Percentiles rank a stretch among this genome's conserved stretches.
Conservation (phyloP, 306 rosid species). For the Fragaria vesca region DNA sequence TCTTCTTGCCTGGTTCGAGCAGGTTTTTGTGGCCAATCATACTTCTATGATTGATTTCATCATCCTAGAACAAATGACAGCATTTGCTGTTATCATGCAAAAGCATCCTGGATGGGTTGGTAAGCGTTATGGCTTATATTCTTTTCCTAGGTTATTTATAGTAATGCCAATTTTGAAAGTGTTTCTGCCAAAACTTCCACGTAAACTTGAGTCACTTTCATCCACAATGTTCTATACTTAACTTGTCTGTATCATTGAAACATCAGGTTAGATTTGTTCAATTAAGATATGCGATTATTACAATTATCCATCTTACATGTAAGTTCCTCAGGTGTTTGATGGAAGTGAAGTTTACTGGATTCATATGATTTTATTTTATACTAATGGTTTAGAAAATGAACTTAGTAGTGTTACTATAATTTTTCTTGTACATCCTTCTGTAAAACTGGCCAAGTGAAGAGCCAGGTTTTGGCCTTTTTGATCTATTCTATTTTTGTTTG, state of each 20-base stretch:
- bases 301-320: not conserved
- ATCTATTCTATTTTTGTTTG: not conserved
- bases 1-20: constrained; percentile 29
- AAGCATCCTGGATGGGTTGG: constrained; percentile 99
- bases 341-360: not conserved
- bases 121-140: constrained; percentile 37
- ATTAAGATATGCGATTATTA: not conserved
- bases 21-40: constrained; percentile 97
- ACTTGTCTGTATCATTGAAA: not conserved
- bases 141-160: not conserved
- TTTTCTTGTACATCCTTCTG: not conserved
- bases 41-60: constrained; percentile 99
- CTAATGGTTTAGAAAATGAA: not conserved
- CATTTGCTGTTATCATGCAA: constrained; percentile 98
- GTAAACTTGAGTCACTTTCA: not conserved
- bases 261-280: not conserved
- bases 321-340: not conserved
- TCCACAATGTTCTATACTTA: not conserved
- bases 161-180: not conserved
- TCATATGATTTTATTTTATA: not conserved
- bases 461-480: not conserved
- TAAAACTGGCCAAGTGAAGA: not conserved
- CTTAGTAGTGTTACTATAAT: not conserved
- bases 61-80: constrained; percentile 94
- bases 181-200: constrained; percentile 6